phyloP scores from a whole-genome alignment of 78 protist species.

The Acrasis kona region DNA sequence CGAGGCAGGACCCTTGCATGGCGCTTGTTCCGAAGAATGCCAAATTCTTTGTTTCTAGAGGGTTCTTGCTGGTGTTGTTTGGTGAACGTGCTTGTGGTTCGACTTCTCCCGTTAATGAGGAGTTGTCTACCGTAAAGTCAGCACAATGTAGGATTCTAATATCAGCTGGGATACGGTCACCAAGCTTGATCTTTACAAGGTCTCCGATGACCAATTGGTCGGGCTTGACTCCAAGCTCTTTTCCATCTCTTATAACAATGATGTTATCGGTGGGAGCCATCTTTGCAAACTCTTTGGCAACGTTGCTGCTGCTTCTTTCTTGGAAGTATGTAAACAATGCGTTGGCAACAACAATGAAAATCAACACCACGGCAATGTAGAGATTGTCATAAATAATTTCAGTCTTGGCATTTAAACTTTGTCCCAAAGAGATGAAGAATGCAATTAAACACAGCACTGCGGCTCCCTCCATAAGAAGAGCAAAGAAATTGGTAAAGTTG shows the following conservation, averaged over 20 bases:
- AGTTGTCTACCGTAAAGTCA: slow-evolving; percentile 64
- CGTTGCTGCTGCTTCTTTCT: slow-evolving; percentile 50
- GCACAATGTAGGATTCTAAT: slow-evolving; percentile 51
- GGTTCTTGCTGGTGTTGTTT: neutral
- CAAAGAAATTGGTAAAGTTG: slow-evolving; percentile 33
- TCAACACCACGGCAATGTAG: slow-evolving; percentile 73
- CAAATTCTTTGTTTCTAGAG: neutral
- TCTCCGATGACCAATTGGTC: slow-evolving; percentile 69
- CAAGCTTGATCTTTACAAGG: slow-evolving; percentile 39
- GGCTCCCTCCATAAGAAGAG: slow-evolving; percentile 45
- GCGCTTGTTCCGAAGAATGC: neutral
- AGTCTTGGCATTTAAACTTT: slow-evolving; percentile 9
- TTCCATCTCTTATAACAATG: slow-evolving; percentile 60
- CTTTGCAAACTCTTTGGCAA: slow-evolving; percentile 70
- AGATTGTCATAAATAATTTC: neutral
- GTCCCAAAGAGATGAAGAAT: slow-evolving; percentile 1
- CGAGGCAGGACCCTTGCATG: neutral
- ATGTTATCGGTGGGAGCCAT: slow-evolving; percentile 40
- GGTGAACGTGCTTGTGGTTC: neutral
- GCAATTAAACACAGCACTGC: slow-evolving; percentile 51
- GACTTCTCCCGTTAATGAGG: slow-evolving; percentile 85
- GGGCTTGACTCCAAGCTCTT: slow-evolving; percentile 2
- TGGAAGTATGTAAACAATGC: slow-evolving; percentile 73
- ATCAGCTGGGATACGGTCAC: slow-evolving; percentile 85
- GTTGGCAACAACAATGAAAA: slow-evolving; percentile 71